Base-by-base conservation (phyloP, 148 eudicot genomes). In the Cornus controversa region DNA sequence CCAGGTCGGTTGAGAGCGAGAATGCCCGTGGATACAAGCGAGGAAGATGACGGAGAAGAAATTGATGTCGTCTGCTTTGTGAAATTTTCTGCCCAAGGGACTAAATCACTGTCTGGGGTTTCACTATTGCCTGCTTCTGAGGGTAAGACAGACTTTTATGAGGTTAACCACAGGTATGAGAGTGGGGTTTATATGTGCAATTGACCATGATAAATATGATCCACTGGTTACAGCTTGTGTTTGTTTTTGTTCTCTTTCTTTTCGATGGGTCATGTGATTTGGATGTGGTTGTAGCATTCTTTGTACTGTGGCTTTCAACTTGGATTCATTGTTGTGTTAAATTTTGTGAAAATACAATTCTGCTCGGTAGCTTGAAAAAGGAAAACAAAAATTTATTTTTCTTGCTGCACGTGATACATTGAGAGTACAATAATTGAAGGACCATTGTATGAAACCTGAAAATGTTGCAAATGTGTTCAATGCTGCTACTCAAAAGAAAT, bases 1-100 rank as follows among this genome's bases (percentile, higher is more conserved):
- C 94, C 99, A 54, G 96, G 94, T 73, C 88, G 87, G 83, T 85
- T 95, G 76, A 95, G 88, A 85, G 97, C 89, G 4, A 81, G 97
- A 69, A 90, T 95, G 91, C 96, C 99, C 1, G 87, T 95, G 79
- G 97, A 95, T 70, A 78, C 80, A 66, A 87, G 78, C 37, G 93
- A 91, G 81, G 97, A 91, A 71, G 98, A 93, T 76, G 84, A 78
- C 23, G 96, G 82, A 57, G 94, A 85, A 64, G 97, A 93, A 78
- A 82, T 95, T 58, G 98, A 95, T 72, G 93, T 95, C 50, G 86
- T 85, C 34, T 89, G 92, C 81, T 76, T 81, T 74, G 97, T 95
- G 24, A 93, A 90, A 71, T 95, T 93, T 84, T 87, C 91, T 28
- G 67, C 80, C 14, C 90, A 90, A 73, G 90, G 97, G 37, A 69